Conservation (phyloP, 108 stramenopile species). For the Skeletonema grethae region DNA sequence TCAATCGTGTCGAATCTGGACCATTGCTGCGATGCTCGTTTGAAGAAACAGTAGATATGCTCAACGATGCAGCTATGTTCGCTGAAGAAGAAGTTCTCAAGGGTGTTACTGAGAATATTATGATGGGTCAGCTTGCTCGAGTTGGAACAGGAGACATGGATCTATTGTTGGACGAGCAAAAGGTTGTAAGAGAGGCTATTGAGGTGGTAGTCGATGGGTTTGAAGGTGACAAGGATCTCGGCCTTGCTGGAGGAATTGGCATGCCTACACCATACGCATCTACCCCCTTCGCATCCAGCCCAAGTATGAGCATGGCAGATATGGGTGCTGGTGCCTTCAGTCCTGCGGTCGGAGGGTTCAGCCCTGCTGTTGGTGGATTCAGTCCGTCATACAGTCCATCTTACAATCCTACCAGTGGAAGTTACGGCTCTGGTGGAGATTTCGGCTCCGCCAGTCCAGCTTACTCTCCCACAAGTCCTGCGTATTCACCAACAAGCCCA, state of each 20-base stretch:
- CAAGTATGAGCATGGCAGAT: constrained; percentile 60
- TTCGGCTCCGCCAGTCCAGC: constrained; percentile 52
- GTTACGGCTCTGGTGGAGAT: constrained; percentile 67
- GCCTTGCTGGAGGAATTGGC: constrained; percentile 61
- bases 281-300: constrained; percentile 75
- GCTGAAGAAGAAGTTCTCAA: constrained; percentile 93
- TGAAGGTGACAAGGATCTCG: constrained; percentile 65
- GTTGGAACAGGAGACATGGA: constrained; percentile 96
- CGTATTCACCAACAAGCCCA: constrained; percentile 72
- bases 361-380: constrained; percentile 40
- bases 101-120: constrained; percentile 98
- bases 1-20: constrained; percentile 96
- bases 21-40: constrained; percentile 95
- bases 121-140: constrained; percentile 95
- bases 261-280: constrained; percentile 73
- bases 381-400: constrained; percentile 48
- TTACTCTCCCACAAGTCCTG: constrained; percentile 70
- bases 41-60: constrained; percentile 99
- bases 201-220: constrained; percentile 88
- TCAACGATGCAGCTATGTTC: constrained; percentile 96
- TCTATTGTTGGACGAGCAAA: constrained; percentile 92
- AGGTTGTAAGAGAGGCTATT: constrained; percentile 89
- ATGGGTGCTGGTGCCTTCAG: constrained; percentile 77
- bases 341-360: constrained; percentile 84
- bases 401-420: constrained; percentile 76